Evolutionary conservation across 768 basidiomycete genomes (phyloP), one percentile per base, ranked within the genome.

Genomic region (Russula abietina): DNA sequence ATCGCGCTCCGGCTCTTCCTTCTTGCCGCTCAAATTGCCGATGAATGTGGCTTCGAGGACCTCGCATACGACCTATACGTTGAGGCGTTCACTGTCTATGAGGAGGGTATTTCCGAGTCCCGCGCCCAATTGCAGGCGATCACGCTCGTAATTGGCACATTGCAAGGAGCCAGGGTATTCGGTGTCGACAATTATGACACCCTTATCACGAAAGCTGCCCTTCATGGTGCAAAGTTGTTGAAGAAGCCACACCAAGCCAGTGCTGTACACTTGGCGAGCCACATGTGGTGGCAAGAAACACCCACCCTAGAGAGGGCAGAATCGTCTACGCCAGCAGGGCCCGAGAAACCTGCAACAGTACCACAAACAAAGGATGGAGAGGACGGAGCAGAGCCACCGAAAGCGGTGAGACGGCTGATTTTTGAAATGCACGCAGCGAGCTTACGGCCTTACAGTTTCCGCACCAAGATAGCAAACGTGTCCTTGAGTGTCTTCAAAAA

Each of bases 201-300:
- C 2, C 76, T 99, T 65, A 93, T 98, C 70, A 98, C 97, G 30
- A 98, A 99, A 75, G 97, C 96, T n/a, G 96, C 96, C 7, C 76
- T 98, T 67, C 97, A 99, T 73, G 94, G 93, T 5, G 91, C 94
- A 33, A 96, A 96, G 75, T 75, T 98, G 66, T 74, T 99, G 74
- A 99, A 99, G 82, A 98, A 99, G 81, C 93, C 93, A 14, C 96
- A 98, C 73, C 97, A 98, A 75, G 89, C 95, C 14, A 91, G 87
- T 10, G 97, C 96, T 5, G 97, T 98, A 24, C 86, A 90, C 54
- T 79, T 93, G 33, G 97, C 97, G 9, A 97, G 94, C 72, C 97
- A 99, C 75, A 76, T 99, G 68, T 99, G 96, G 96, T 99, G 95
- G 95, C 97, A 98, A 72, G 89, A 89, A 65, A 78, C 84, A 28